Base-by-base conservation (phyloP, 1,284 basidiomycete species). In the Termitomyces sp. region DNA sequence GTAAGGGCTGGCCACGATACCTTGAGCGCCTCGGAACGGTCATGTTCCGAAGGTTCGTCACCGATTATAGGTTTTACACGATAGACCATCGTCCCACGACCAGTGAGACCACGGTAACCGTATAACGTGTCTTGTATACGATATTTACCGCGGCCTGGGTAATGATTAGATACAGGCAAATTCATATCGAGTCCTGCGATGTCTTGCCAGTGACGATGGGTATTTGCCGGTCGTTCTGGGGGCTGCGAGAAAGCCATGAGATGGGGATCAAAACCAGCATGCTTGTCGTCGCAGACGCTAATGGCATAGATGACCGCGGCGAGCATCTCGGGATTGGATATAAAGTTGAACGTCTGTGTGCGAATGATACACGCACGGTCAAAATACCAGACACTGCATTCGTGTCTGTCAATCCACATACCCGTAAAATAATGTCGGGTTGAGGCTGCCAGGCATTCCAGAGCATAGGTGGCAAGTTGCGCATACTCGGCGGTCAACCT, bases 51-150 rank as follows among this genome's bases (percentile, higher is more conserved):
- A 31, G 33, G 30, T 21, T 44, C 35, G 16, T 46, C 33, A 5
- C 21, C 13, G 33, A 37, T 10, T 1, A 47, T 13, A 6, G 38
- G 51, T 8, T 16, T 39, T 5, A 57, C 53, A 8, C 38, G 19
- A 37, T 57, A 57, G 1, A 55, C 53, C 56, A 57, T 57, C 4
- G 56, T 57, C 5, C 57, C 57, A 10, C 53, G 50, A 11, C 56
- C 48, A 13, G 55, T 52, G 13, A 57, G 47, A 19, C 56, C 56
- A 13, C 49, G 37, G 35, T 53, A 53, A 16, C 19, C 34, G 30
- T 46, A 55, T 5, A 57, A 14, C 0, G 48, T 47, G 3, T 46
- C 47, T 19, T 49, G 18, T 33, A 58, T 42, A 26, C 8, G 18
- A 24, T 47, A 54, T 34, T 46, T 43, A 3, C 38, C 21, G 11